Conservation (phyloP, 148 eudicot genomes). For the Simmondsia chinensis region DNA sequence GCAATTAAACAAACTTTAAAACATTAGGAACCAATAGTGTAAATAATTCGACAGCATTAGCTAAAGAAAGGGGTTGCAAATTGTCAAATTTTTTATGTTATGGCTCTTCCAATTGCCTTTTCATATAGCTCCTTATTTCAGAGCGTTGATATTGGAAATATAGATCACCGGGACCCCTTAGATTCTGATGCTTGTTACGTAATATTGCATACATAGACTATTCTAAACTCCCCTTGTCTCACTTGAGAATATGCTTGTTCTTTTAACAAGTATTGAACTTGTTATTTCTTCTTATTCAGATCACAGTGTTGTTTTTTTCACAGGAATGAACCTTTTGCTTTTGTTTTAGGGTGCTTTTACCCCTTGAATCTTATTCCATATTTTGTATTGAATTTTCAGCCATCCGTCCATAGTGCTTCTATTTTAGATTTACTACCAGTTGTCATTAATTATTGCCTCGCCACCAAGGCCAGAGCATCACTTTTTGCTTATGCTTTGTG, state of each 20-base stretch:
- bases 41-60: too few species aligned
- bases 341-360: slow-evolving; percentile 15
- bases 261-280: slow-evolving; percentile 21
- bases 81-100: slow-evolving; percentile 3
- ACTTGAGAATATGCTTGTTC: slow-evolving; percentile 22
- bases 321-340: slow-evolving; percentile 17
- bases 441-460: neutral
- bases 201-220: slow-evolving; percentile 16
- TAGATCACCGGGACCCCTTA: slow-evolving; percentile 20
- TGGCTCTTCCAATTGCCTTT: slow-evolving; percentile 6
- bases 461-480: slow-evolving; percentile 4
- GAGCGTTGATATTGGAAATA: too few species aligned
- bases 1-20: too few species aligned
- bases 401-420: slow-evolving; percentile 7
- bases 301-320: slow-evolving; percentile 25
- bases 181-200: slow-evolving; percentile 46
- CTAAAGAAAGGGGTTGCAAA: slow-evolving; percentile 4
- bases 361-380: too few species aligned
- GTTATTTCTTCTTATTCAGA: slow-evolving; percentile 8
- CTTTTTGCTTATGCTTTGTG: slow-evolving; percentile 13
- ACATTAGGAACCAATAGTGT: too few species aligned
- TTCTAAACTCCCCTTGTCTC: slow-evolving; percentile 11
- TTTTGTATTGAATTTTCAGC: too few species aligned
- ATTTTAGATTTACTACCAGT: too few species aligned
- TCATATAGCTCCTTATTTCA: slow-evolving; percentile 4